Evolutionary conservation across 805 yeast species (phyloP), one percentile per base, ranked within the genome.

Genomic region (Hanseniaspora taiwanica): DNA sequence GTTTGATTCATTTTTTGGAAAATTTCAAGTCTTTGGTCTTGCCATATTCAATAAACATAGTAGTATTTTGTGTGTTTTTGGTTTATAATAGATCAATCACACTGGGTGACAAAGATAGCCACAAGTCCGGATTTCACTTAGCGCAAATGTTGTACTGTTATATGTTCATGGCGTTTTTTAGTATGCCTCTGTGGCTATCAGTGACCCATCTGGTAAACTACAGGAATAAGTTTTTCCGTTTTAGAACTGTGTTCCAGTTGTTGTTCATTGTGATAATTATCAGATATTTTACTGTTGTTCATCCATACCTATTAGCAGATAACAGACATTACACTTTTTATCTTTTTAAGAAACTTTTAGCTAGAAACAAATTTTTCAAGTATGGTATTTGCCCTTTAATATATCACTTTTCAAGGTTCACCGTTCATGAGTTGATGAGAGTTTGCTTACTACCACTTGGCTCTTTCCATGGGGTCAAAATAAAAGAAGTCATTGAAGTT

Each of bases 271-370:
- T 62, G 46, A 47, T 66, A 16, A 52, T 73, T 2, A 68, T 83
- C 17, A 64, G 75, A 27, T 65, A 65, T 43, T 79, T 70, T 56
- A 82, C 96, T 0, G 64, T 79, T 2, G 78, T 76, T 2, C 98
- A 91, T 57, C 96, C 96, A 6, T 91, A 89, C 57, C 58, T 91
- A 31, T 66, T 89, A 35, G 93, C 97, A 0, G 98, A 91, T 58
- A 91, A 91, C 62, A 73, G 98, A 50, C 98, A 91, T 59, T 85
- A 77, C 56, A 77, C 94, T 1, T 91, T 91, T 56, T 91, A 91
- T 59, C 60, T 91, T 27, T 83, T 82, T 73, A 73, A 76, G 42
- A 72, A 71, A 43, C 51, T 91, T 21, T 70, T 89, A 35, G 51
- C 51, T 14, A 45, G 41, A 21, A 60, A 72, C 48, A 61, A 65